These are phyloP conservation scores for Rhizoclosmatium globosum DNA, from an alignment of 192 early-diverging fungal genomes.

Conservation along the genomic window DNA sequence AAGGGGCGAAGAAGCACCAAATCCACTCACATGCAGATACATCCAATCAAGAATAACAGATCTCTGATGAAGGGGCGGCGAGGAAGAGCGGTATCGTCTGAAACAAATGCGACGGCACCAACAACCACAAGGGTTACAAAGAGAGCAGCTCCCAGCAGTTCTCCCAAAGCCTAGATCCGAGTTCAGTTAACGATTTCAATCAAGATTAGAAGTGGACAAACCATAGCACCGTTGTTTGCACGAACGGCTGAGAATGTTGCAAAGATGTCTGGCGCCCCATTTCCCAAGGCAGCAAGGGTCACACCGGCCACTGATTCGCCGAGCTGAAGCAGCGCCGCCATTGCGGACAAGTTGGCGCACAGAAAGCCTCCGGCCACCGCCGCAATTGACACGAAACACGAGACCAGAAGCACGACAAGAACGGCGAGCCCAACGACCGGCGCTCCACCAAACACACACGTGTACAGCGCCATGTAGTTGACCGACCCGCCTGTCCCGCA, in stretches of 20 bases:
- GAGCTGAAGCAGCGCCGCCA: constrained; percentile 75
- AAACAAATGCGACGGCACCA: constrained; percentile 81
- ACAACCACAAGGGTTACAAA: constrained; percentile 88
- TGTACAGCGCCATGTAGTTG: constrained; percentile 39
- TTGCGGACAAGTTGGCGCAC: constrained; percentile 83
- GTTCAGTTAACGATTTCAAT: neutral
- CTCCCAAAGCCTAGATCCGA: constrained; percentile 82
- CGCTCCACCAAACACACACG: constrained; percentile 24
- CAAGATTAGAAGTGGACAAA: neutral
- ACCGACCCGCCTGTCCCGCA: constrained; percentile 28
- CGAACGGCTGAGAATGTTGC: constrained; percentile 76
- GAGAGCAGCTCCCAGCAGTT: constrained; percentile 87
- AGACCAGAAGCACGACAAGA: constrained; percentile 10
- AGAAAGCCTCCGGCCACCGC: constrained; percentile 38
- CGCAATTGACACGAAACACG: constrained; percentile 39
- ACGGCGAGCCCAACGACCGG: neutral
- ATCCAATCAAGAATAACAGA: constrained; percentile 73
- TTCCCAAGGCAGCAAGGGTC: constrained; percentile 68
- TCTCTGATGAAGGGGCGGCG: constrained; percentile 79
- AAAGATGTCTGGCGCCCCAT: constrained; percentile 93
- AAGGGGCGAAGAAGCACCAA: neutral
- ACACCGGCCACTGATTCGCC: constrained; percentile 81
- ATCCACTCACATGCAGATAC: constrained; percentile 47
- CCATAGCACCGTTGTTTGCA: constrained; percentile 13
- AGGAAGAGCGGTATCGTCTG: constrained; percentile 57